phyloP scores from a whole-genome alignment of 2,329 filamentous ascomycete species.

The Gliomastix tumulicola region DNA sequence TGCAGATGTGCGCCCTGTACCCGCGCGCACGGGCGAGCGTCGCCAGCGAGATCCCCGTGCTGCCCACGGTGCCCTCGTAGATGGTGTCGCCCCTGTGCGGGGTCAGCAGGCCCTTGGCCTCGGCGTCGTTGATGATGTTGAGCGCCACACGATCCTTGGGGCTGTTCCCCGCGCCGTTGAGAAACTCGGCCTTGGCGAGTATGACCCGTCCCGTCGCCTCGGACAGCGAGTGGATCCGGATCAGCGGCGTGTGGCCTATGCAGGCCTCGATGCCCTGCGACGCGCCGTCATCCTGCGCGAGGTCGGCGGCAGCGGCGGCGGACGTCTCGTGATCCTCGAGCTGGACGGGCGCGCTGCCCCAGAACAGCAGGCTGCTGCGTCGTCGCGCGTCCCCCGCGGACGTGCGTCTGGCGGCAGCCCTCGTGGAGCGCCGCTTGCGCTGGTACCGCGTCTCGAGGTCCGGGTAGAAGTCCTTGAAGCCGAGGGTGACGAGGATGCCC shows the following conservation, averaged over 20 bases:
- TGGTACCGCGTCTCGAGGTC: slow-evolving; percentile 63
- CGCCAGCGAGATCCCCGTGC: slow-evolving; percentile 91
- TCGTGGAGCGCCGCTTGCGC: slow-evolving; percentile 23
- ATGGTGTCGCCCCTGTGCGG: slow-evolving; percentile 86
- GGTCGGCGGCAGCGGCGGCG: slow-evolving; percentile 12
- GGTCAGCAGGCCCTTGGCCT: slow-evolving; percentile 66
- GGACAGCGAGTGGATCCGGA: slow-evolving; percentile 79
- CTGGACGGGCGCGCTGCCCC: slow-evolving; percentile 37
- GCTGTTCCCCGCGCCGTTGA: slow-evolving; percentile 89
- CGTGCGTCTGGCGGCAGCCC: slow-evolving; percentile 4
- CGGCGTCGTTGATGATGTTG: slow-evolving; percentile 78
- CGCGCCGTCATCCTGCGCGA: slow-evolving; percentile 29
- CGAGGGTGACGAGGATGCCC: slow-evolving; percentile 68
- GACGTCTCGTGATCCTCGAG: slow-evolving; percentile 47
- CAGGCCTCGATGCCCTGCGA: slow-evolving; percentile 80
- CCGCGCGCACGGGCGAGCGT: slow-evolving; percentile 81
- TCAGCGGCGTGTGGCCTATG: slow-evolving; percentile 88
- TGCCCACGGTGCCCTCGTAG: slow-evolving; percentile 95
- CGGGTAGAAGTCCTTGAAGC: slow-evolving; percentile 74
- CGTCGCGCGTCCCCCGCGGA: slow-evolving; percentile 4
- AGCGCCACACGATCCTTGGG: slow-evolving; percentile 94
- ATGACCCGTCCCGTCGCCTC: slow-evolving; percentile 84
- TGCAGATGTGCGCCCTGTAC: slow-evolving; percentile 92
- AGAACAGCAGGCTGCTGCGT: slow-evolving; percentile 37
- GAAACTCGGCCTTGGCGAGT: slow-evolving; percentile 89